Percentiles rank a stretch among this genome's conserved stretches.
Evolutionary conservation across 768 basidiomycete species (phyloP).

Genomic region (Inosperma sp.): DNA sequence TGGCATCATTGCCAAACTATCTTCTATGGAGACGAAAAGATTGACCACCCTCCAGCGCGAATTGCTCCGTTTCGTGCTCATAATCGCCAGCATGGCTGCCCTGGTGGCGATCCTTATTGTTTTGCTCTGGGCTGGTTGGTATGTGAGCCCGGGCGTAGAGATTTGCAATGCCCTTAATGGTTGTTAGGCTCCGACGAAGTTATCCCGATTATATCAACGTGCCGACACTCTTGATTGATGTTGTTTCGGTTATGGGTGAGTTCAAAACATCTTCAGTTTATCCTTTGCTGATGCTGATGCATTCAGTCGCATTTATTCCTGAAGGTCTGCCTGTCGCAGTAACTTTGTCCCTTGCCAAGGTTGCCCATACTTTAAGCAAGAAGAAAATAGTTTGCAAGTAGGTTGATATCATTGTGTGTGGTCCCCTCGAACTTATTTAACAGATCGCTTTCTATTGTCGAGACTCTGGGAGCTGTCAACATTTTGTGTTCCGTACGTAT

Average conservation of each 20-base stretch:
- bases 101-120: slow-evolving; percentile 44
- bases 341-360: slow-evolving; percentile 46
- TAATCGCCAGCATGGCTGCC: slow-evolving; percentile 45
- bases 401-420: slow-evolving; percentile 1
- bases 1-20: slow-evolving; percentile 37
- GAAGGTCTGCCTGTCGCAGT: slow-evolving; percentile 53
- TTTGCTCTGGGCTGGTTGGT: slow-evolving; percentile 41
- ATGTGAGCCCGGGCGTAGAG: too few relatives aligned
- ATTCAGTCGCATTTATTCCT: slow-evolving; percentile 41
- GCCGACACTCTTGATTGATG: slow-evolving; percentile 47
- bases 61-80: slow-evolving; percentile 49
- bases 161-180: not conserved
- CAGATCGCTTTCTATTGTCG: slow-evolving; percentile 59
- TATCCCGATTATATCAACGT: slow-evolving; percentile 46
- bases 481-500: slow-evolving; percentile 35
- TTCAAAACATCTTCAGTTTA: slow-evolving; percentile 14
- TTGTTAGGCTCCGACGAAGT: slow-evolving; percentile 36
- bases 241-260: slow-evolving; percentile 49
- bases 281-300: not conserved
- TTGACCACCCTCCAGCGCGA: slow-evolving; percentile 51
- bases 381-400: slow-evolving; percentile 46
- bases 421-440: not conserved
- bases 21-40: slow-evolving; percentile 31
- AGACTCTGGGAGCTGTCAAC: slow-evolving; percentile 61
- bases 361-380: slow-evolving; percentile 37